Conservation (phyloP, 2,329 filamentous ascomycete genomes). For the Apiospora sp. region DNA sequence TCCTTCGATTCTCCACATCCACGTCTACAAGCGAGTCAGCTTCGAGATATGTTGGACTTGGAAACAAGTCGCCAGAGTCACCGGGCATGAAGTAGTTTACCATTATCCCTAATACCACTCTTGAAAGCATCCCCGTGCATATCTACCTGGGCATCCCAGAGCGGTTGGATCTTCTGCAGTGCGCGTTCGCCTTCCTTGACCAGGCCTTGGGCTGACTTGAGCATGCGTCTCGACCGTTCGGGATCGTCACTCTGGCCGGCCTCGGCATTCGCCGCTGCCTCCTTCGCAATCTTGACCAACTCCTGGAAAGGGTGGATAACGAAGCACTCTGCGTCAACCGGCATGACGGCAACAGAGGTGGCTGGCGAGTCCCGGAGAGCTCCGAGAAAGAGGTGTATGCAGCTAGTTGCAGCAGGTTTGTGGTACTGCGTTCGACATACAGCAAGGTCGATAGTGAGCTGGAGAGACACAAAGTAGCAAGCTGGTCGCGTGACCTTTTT, state of each 20-base stretch:
- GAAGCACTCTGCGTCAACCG: slow-evolving; percentile 39
- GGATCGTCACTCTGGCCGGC: slow-evolving; percentile 33
- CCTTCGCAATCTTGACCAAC: slow-evolving; percentile 48
- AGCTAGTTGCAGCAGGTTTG: not conserved
- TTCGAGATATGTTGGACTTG: not conserved
- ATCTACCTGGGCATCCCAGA: slow-evolving; percentile 48
- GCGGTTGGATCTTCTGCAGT: slow-evolving; percentile 46
- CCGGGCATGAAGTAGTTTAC: slow-evolving; percentile 34
- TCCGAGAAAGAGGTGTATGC: not conserved
- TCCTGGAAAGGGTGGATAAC: slow-evolving; percentile 49
- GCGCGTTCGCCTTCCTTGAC: slow-evolving; percentile 49
- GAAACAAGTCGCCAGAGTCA: not conserved
- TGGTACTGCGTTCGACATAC: not conserved
- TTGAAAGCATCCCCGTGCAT: slow-evolving; percentile 48
- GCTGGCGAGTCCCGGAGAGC: not conserved
- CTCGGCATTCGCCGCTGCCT: slow-evolving; percentile 46
- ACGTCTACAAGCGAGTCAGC: slow-evolving; percentile 33
- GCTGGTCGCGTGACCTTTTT: not conserved
- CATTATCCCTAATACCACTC: slow-evolving; percentile 45
- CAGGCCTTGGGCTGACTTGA: slow-evolving; percentile 44
- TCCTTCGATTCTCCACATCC: slow-evolving; percentile 37
- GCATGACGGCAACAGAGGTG: slow-evolving; percentile 30
- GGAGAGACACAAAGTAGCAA: not conserved
- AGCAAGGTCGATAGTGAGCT: not conserved
- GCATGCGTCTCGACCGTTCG: slow-evolving; percentile 40